Base-by-base conservation (phyloP, 306 rosid species). In the Lagenaria siceraria region DNA sequence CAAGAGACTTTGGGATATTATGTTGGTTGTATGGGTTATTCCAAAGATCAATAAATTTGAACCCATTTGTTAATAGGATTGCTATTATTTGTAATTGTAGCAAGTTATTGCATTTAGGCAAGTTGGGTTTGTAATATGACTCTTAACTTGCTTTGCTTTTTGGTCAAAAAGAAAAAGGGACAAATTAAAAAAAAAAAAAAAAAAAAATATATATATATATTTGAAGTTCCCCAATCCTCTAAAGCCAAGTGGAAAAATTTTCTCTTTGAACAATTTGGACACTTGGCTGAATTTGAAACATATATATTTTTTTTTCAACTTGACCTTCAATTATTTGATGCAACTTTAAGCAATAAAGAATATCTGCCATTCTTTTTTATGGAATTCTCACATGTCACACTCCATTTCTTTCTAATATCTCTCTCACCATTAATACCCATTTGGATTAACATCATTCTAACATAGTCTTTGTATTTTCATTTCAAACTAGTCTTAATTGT, bases 241-340 rank as follows among this genome's bases (percentile, higher is more conserved):
- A 69, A 22, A 21, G 36, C 21, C 54, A 36, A 11, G 6, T 42
- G 6, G 21, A 43, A 22, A n/a, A 66, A 18, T 22, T 46, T n/a
- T 70, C 1, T 70, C 12, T 42, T 43, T 22, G 2, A 70, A 43
- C 36, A 24, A 70, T 43, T 70, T 42, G 54, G 74, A 70, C 56
- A 70, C 75, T 70, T 70, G 75, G 55, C 56, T 46, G 11, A 43
- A 24, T 70, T 70, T 46, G 22, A 70, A 43, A 70, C 75, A 42
- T 46, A 22, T 21, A 8, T 2, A 1, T 68, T 9, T 70, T 40
- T 40, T 40, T 43, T 8, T 70, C 75, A 46, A 70, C 36, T 70
- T 46, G 75, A 70, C 75, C 21, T 11, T 70, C 35, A 70, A 70
- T 70, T 70, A 70, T 70, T 22, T 70, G 56, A 25, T 70, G 52